These are phyloP conservation scores for Diaporthe vaccinii DNA, from an alignment of 2,329 filamentous ascomycete genomes.

Conservation along the genomic window DNA sequence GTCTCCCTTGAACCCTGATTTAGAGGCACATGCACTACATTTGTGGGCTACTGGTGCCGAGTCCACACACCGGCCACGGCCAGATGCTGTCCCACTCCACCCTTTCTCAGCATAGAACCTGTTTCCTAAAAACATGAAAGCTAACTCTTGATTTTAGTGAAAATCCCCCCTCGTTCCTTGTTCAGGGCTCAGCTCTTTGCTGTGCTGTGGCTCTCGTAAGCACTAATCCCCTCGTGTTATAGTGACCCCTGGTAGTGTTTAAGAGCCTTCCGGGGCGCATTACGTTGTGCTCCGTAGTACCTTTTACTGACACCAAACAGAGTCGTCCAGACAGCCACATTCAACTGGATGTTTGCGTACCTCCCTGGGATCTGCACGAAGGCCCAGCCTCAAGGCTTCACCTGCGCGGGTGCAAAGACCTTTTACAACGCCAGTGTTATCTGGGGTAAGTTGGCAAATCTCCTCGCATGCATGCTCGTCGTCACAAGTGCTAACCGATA, in stretches of 20 bases:
- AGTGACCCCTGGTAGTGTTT: not conserved
- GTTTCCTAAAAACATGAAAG: no score
- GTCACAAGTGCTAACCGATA: not conserved
- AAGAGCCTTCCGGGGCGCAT: not conserved
- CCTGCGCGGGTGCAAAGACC: constrained; percentile 14
- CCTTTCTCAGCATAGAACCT: no score
- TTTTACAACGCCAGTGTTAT: constrained; percentile 30
- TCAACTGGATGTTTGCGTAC: constrained; percentile 18
- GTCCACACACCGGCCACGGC: not conserved
- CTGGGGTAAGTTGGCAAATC: constrained; percentile 10
- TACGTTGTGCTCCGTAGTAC: no score
- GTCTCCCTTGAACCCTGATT: not conserved
- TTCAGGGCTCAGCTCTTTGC: constrained; percentile 28
- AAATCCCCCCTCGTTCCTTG: constrained; percentile 34
- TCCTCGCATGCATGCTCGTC: not conserved
- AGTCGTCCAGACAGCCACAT: not conserved
- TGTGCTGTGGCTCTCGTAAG: constrained; percentile 14
- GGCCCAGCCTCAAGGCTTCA: constrained; percentile 22
- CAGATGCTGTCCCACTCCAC: not conserved
- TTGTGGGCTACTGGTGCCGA: not conserved
- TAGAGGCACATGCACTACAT: not conserved
- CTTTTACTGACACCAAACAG: not conserved
- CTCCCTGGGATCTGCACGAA: constrained; percentile 23
- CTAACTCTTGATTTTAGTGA: not conserved
- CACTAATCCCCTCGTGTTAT: not conserved